Conservation (phyloP, 164 flowering plant species). For the Kingdonia uniflora region DNA sequence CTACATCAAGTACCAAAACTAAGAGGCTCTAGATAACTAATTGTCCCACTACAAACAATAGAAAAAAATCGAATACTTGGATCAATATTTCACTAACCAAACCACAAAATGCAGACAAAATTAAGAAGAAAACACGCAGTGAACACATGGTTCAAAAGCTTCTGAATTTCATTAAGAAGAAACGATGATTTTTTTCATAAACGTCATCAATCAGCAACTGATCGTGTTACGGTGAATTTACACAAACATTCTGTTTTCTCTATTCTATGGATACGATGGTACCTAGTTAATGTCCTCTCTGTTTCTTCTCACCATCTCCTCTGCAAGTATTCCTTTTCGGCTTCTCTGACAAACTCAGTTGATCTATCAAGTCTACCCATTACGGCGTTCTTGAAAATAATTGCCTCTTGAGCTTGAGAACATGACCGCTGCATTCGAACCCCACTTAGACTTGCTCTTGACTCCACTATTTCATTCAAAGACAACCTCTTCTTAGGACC, state of each 20-base stretch:
- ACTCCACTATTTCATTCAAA: constrained; percentile 53
- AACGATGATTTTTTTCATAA: not conserved
- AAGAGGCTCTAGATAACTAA: too few species aligned
- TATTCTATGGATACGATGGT: too few species aligned
- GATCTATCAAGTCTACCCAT: constrained; percentile 24
- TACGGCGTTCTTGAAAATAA: constrained; percentile 25
- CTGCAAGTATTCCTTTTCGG: constrained; percentile 14
- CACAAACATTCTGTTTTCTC: constrained; percentile 1
- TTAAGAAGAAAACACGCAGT: too few species aligned
- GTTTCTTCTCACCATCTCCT: constrained; percentile 13
- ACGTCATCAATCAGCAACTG: not conserved
- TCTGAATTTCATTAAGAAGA: not conserved
- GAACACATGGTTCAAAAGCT: too few species aligned
- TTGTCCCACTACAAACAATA: too few species aligned
- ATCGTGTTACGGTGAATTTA: constrained; percentile 1
- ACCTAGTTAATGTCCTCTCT: too few species aligned
- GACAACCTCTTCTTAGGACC: constrained; percentile 45
- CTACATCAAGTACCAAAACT: too few species aligned
- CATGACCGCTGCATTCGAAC: constrained; percentile 51
- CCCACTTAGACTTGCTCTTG: constrained; percentile 59
- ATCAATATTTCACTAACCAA: too few species aligned
- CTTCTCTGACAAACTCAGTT: constrained; percentile 13
- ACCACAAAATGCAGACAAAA: too few species aligned
- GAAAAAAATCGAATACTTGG: too few species aligned
- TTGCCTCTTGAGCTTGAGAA: constrained; percentile 36